Evolutionary conservation across 2,329 filamentous ascomycete species (phyloP).

Genomic region (Pseudogymnoascus sp.): DNA sequence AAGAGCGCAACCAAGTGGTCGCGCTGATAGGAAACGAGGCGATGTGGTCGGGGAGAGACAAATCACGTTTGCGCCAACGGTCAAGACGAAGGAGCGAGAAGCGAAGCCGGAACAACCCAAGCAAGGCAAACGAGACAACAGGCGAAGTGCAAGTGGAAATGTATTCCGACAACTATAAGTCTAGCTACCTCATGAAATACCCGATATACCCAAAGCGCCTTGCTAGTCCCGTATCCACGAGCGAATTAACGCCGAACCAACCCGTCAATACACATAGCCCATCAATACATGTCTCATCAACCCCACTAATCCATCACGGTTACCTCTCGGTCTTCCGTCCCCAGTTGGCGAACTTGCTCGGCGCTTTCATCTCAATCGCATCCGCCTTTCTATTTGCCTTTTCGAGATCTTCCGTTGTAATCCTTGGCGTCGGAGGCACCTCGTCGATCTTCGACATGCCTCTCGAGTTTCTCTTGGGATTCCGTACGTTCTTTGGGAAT

Average conservation of each 20-base stretch:
- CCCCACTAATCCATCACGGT: background rate
- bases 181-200: constrained; percentile 21
- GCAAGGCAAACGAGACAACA: constrained; percentile 29
- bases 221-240: constrained; percentile 2
- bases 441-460: constrained; percentile 43
- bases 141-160: constrained; percentile 69
- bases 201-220: constrained; percentile 10
- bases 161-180: constrained; percentile 58
- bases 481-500: constrained; percentile 48
- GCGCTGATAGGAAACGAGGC: constrained; percentile 36
- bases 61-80: constrained; percentile 63
- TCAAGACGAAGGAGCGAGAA: constrained; percentile 40
- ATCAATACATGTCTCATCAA: constrained; percentile 6
- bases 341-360: constrained; percentile 26
- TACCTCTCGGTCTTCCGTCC: constrained; percentile 21
- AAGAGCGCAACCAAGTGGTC: constrained; percentile 40
- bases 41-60: constrained; percentile 55
- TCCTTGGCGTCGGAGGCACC: constrained; percentile 49
- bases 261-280: background rate
- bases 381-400: constrained; percentile 37
- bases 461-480: constrained; percentile 31
- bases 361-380: constrained; percentile 26
- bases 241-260: background rate
- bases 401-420: constrained; percentile 48
- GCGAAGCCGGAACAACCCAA: constrained; percentile 19